Base-by-base conservation (phyloP, 306 rosid species). In the Lotus japonicus region DNA sequence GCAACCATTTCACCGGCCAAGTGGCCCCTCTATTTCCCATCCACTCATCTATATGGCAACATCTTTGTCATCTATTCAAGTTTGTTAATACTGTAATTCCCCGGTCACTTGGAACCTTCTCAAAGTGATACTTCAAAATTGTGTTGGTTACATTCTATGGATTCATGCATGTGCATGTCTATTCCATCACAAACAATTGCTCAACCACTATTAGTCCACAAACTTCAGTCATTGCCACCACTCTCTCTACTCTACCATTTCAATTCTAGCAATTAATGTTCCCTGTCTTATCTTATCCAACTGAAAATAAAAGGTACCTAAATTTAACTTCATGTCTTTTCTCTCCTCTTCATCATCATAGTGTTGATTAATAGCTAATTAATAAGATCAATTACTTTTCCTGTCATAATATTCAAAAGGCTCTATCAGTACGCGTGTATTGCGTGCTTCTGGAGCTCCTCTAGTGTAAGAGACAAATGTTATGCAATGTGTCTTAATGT, bases 241-340 rank as follows among this genome's bases (percentile, higher is more conserved):
- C n/a, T n/a, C n/a, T n/a, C n/a, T n/a, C n/a, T n/a, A n/a, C 33
- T 58, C 53, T 50, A 21, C 28, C 11, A 53, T 61, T 60, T 39
- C 55, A 38, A 23, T 21, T 19, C 39, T 72, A 43, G 23, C 70
- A 71, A 14, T 70, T 72, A 71, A 59, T 36, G 61, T 60, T 38
- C 19, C 51, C 48, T 46, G 39, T 58, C 68, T 58, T 71, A 9
- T 58, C 26, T 12, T 50, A 46, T 58, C 31, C 7, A 38, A 31
- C 15, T 48, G 31, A 31, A 65, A 65, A 49, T 10, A 38, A 16
- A 60, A 39, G 49, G 10, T 17, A 10, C 49, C 35, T 38, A 60
- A 38, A 9, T 7, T 26, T 1, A 9, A 10, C 7, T 42, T n/a
- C n/a, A n/a, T n/a, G n/a, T n/a, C n/a, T n/a, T n/a, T n/a, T n/a